phyloP scores from a whole-genome alignment of 1,284 basidiomycete species.

The Moesziomyces sp. region DNA sequence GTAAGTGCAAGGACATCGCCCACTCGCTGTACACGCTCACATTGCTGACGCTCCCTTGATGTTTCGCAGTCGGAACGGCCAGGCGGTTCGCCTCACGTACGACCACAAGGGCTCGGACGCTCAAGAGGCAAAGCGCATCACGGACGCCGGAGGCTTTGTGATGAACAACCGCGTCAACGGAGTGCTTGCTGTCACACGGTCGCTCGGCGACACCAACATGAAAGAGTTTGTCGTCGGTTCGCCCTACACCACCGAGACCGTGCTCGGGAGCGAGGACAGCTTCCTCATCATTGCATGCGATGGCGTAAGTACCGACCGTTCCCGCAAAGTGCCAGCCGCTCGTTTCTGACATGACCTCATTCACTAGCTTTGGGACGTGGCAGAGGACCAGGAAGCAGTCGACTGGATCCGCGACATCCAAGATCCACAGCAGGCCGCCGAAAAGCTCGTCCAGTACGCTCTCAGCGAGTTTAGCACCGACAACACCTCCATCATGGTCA shows the following conservation, averaged over 20 bases:
- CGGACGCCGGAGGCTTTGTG: slow-evolving; percentile 96
- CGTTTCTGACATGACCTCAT: slow-evolving; percentile 1
- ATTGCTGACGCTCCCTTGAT: neutral
- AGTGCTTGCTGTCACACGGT: slow-evolving; percentile 94
- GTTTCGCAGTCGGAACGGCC: slow-evolving; percentile 76
- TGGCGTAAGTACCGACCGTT: slow-evolving; percentile 76
- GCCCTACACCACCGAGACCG: slow-evolving; percentile 97
- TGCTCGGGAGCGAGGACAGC: slow-evolving; percentile 87
- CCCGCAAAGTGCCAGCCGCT: neutral
- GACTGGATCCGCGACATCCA: slow-evolving; percentile 80
- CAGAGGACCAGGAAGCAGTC: slow-evolving; percentile 89
- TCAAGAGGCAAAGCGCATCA: slow-evolving; percentile 96
- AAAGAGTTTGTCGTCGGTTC: slow-evolving; percentile 99
- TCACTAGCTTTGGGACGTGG: slow-evolving; percentile 94
- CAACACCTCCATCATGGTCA: slow-evolving; percentile 72
- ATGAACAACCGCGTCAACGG: slow-evolving; percentile 97
- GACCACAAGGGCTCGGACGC: slow-evolving; percentile 98
- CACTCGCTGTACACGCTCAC: neutral
- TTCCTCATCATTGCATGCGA: slow-evolving; percentile 97
- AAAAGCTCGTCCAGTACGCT: slow-evolving; percentile 84
- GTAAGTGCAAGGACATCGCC: slow-evolving; percentile 33
- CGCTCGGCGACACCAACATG: slow-evolving; percentile 96
- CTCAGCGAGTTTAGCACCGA: slow-evolving; percentile 88
- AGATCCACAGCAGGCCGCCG: slow-evolving; percentile 86
- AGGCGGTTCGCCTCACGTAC: slow-evolving; percentile 92